These are phyloP conservation scores for Aspergillus brasiliensis DNA, from an alignment of 2,329 filamentous ascomycete genomes.

Conservation along the genomic window DNA sequence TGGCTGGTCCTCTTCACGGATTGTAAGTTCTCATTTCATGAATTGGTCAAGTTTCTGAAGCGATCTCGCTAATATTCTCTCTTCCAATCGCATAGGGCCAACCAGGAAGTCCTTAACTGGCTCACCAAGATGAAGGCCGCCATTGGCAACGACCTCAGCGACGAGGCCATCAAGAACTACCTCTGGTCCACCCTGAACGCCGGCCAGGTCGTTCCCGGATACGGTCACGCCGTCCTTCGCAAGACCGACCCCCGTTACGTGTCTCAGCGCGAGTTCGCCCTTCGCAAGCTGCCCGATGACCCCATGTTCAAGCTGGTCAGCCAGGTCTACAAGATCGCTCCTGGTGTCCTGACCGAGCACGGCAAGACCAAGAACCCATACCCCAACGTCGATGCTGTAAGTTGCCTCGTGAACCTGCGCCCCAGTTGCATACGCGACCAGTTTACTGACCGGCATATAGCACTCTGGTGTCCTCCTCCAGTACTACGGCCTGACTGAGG, in stretches of 20 bases:
- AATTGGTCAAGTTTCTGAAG: not conserved
- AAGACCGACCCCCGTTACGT: conserved; percentile 99
- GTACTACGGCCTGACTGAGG: conserved; percentile 98
- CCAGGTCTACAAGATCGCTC: conserved; percentile 99
- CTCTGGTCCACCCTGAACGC: conserved; percentile 96
- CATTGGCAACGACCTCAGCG: conserved; percentile 91
- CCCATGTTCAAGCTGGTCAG: conserved; percentile 99
- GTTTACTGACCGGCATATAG: conserved; percentile 31
- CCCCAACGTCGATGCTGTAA: conserved; percentile 90
- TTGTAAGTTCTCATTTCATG: conserved; percentile 51
- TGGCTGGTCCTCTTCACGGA: conserved; percentile 96
- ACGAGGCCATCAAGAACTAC: conserved; percentile 97
- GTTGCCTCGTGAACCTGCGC: conserved; percentile 20
- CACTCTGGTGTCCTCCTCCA: conserved; percentile 99
- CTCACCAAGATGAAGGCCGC: conserved; percentile 97
- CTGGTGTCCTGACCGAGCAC: conserved; percentile 96
- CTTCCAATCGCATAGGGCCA: conserved; percentile 58
- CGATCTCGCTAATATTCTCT: conserved; percentile 21
- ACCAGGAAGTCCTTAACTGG: conserved; percentile 99
- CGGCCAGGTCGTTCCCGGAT: conserved; percentile 95
- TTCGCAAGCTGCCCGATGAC: conserved; percentile 90
- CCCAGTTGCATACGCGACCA: not conserved
- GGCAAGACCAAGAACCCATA: conserved; percentile 99
- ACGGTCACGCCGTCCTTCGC: conserved; percentile 97
- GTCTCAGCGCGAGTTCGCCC: conserved; percentile 95